Evolutionary conservation across 2,329 filamentous ascomycete genomes (phyloP).

Genomic region (Claviceps capensis): DNA sequence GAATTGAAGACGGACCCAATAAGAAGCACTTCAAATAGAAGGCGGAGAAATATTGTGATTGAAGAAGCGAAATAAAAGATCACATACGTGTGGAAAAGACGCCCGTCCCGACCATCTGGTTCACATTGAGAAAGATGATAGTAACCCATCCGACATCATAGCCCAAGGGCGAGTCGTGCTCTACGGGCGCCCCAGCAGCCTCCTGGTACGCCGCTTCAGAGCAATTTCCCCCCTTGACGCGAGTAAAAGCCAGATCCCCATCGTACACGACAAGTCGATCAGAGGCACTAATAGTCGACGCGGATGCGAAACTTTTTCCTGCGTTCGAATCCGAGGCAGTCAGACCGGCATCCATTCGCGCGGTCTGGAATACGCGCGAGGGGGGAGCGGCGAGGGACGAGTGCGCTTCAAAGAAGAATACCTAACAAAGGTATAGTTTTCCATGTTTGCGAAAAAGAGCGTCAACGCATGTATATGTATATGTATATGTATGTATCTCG

Average conservation of each 20-base stretch:
- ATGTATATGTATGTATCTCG: too few species aligned
- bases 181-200: constrained; percentile 47
- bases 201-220: constrained; percentile 42
- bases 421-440: too few species aligned
- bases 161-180: constrained; percentile 42
- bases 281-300: not conserved
- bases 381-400: not conserved
- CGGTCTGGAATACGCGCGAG: too few species aligned
- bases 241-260: constrained; percentile 26
- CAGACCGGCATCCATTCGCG: not conserved
- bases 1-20: too few species aligned
- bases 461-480: too few species aligned
- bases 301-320: not conserved
- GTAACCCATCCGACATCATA: constrained; percentile 43
- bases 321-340: not conserved
- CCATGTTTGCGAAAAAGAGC: too few species aligned
- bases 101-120: constrained; percentile 49
- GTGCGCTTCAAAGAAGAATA: not conserved
- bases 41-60: not conserved
- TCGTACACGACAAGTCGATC: constrained; percentile 13
- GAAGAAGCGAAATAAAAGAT: not conserved
- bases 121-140: constrained; percentile 46
- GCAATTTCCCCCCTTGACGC: constrained; percentile 33
- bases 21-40: constrained; percentile 5
- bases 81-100: constrained; percentile 49